Base-by-base conservation (phyloP, 805 yeast species). In the Zygosaccharomyces siamensis region DNA sequence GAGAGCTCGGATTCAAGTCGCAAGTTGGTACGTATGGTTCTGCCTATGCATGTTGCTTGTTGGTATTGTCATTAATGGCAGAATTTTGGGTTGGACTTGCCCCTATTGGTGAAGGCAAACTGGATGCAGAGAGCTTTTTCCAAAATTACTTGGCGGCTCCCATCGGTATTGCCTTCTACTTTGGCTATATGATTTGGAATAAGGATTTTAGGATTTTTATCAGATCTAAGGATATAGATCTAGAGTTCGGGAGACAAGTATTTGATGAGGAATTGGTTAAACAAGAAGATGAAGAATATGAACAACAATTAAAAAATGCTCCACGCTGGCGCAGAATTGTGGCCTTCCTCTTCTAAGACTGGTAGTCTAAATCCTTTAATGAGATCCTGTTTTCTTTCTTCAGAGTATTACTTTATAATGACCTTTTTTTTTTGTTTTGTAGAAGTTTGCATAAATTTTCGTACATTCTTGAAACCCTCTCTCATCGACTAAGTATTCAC, bases 71-170 rank as follows among this genome's bases (percentile, higher is more conserved):
- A 27, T 58, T 81, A 23, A 65, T 76, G 45, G 84, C 81, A 2
- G 86, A 81, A 61, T 80, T 82, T 63, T 82, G 85, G 83, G 76
- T 81, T 43, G 83, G 86, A 7, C 64, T 81, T 45, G 80, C 72
- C 60, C 86, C 88, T 43, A 65, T 83, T 45, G 66, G 63, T 14
- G 57, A 49, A 33, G 45, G 35, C 12, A 56, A 53, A 20, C 58
- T 72, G 35, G 63, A 66, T 41, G 84, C 80, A 6, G 59, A 63
- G 38, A 60, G 52, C 20, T 76, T 77, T 61, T 74, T 78, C 58
- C 69, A 70, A 54, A 67, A 71, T 35, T 75, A 73, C 55, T 59
- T 78, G 47, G 79, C 80, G 28, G 70, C 72, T 49, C 74, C 76
- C 10, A 73, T 78, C 32, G 66, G 76, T 46, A 47, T 77, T 7